Conservation (phyloP, 371 early-diverging fungal species). For the Syncephalis plumigaleata region DNA sequence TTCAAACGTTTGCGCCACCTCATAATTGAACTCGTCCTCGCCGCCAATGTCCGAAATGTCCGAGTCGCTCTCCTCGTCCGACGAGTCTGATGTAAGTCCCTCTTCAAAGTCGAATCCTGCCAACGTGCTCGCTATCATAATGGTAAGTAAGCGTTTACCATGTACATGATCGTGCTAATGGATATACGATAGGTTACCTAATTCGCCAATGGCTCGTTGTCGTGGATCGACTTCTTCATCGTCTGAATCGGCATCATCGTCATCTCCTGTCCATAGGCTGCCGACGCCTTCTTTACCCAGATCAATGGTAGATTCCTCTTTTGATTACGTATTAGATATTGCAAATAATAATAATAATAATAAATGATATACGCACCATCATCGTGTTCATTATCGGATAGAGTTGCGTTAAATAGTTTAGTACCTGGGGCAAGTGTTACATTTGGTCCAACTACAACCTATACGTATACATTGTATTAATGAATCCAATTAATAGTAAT, state of each 20-base stretch:
- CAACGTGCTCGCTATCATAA: neutral
- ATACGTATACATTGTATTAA: neutral
- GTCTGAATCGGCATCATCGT: slow-evolving; percentile 15
- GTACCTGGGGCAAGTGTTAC: slow-evolving; percentile 45
- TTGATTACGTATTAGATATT: too few relatives aligned
- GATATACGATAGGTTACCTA: neutral
- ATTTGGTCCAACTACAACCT: slow-evolving; percentile 64
- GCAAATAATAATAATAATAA: too few relatives aligned
- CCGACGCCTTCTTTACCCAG: too few relatives aligned
- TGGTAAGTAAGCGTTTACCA: too few relatives aligned
- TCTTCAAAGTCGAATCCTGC: neutral
- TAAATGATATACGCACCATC: too few relatives aligned
- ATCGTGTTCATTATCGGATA: neutral
- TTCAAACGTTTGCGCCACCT: slow-evolving; percentile 60
- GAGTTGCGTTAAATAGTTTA: slow-evolving; percentile 17
- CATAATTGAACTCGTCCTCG: slow-evolving; percentile 51
- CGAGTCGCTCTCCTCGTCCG: slow-evolving; percentile 19
- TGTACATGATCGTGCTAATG: neutral
- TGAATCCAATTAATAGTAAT: neutral
- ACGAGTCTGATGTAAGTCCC: slow-evolving; percentile 9
- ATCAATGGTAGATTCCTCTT: neutral
- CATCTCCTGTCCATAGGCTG: slow-evolving; percentile 11
- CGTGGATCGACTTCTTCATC: slow-evolving; percentile 6
- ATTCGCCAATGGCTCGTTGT: slow-evolving; percentile 5
- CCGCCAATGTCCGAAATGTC: slow-evolving; percentile 22